These are phyloP conservation scores for Coemansia sp. DNA, from an alignment of 192 early-diverging fungal genomes.

Conservation along the genomic window DNA sequence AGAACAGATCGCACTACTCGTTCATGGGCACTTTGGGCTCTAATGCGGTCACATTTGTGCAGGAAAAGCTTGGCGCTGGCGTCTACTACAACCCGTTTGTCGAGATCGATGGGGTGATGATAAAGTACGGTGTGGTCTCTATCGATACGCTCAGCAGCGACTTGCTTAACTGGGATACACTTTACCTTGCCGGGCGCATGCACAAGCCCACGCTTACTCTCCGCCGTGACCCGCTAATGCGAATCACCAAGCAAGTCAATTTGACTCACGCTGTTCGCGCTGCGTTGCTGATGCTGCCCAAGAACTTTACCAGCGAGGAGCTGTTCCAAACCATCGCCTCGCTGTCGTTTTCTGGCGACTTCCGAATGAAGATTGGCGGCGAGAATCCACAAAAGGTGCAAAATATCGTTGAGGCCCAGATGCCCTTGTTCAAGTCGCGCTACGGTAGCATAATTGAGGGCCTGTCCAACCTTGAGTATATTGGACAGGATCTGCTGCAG, in stretches of 20 bases:
- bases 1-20: slow-evolving; percentile 93
- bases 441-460: slow-evolving; percentile 54
- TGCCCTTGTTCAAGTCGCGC: slow-evolving; percentile 51
- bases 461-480: slow-evolving; percentile 46
- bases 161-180: slow-evolving; percentile 88
- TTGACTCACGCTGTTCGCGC: slow-evolving; percentile 79
- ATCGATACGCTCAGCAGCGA: slow-evolving; percentile 85
- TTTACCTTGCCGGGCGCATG: slow-evolving; percentile 95
- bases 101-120: slow-evolving; percentile 73
- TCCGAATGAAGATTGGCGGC: slow-evolving; percentile 86
- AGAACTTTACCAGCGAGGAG: slow-evolving; percentile 75
- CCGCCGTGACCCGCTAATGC: slow-evolving; percentile 48
- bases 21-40: slow-evolving; percentile 71
- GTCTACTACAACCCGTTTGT: slow-evolving; percentile 97
- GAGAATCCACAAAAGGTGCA: slow-evolving; percentile 96
- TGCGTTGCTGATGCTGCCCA: slow-evolving; percentile 80
- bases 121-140: slow-evolving; percentile 98
- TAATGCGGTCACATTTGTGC: slow-evolving; percentile 65
- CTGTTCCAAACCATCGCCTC: slow-evolving; percentile 79
- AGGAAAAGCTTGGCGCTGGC: slow-evolving; percentile 85
- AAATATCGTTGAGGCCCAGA: slow-evolving; percentile 84
- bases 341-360: slow-evolving; percentile 89
- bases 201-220: slow-evolving; percentile 79
- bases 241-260: slow-evolving; percentile 71
- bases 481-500: slow-evolving; percentile 48